phyloP scores from a whole-genome alignment of 805 yeast species.

The Wickerhamiella nectarea region DNA sequence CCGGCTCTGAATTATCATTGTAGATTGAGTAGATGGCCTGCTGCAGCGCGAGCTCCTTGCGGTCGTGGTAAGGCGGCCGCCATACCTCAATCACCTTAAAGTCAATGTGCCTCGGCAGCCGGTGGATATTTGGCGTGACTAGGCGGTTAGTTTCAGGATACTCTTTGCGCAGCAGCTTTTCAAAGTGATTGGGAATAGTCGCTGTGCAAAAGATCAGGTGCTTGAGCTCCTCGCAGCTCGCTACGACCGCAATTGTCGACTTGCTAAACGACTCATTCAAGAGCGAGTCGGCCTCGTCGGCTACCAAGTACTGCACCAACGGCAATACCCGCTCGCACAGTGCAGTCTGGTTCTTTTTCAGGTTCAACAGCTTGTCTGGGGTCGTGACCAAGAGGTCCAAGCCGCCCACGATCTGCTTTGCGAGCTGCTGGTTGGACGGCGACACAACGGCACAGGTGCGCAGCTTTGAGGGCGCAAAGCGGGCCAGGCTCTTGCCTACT shows the following conservation, averaged over 20 bases:
- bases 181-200: constrained; percentile 71
- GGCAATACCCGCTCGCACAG: constrained; percentile 24
- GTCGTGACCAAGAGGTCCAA: constrained; percentile 77
- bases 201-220: constrained; percentile 77
- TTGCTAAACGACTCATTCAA: constrained; percentile 68
- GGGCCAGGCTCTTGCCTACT: constrained; percentile 36
- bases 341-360: constrained; percentile 25
- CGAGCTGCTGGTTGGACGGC: constrained; percentile 14
- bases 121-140: constrained; percentile 71
- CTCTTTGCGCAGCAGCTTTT: constrained; percentile 40
- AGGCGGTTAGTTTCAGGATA: constrained; percentile 58
- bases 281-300: constrained; percentile 90
- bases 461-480: constrained; percentile 14
- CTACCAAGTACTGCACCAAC: constrained; percentile 47
- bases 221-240: constrained; percentile 37
- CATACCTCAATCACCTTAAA: constrained; percentile 66
- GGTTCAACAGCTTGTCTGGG: constrained; percentile 50
- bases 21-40: constrained; percentile 79
- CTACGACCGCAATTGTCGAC: constrained; percentile 46
- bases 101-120: constrained; percentile 62
- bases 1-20: constrained; percentile 69
- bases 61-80: constrained; percentile 67
- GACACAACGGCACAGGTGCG: constrained; percentile 7
- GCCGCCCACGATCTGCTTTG: constrained; percentile 27
- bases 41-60: constrained; percentile 70